Base-by-base conservation (phyloP, 176 grass and related monocot genomes). In the Puccinellia tenuiflora region DNA sequence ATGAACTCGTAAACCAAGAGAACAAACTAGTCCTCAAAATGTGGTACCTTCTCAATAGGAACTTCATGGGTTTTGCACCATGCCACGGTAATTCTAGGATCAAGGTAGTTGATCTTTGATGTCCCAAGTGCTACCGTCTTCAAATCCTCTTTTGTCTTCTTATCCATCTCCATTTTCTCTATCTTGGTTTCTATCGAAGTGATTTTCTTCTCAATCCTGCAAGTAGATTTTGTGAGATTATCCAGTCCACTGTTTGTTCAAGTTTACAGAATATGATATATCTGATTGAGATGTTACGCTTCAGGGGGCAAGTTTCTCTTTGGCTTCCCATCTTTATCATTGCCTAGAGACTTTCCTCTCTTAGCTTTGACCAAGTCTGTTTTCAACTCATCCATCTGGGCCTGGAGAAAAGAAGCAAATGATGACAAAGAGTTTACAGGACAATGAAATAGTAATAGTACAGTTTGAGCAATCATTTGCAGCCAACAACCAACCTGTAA, bases 61-160 rank as follows among this genome's bases (percentile, higher is more conserved):
- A 99, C 96, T 87, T 99, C 96, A 87, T 99, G 93, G 37, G 93
- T 89, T 85, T 99, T 99, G 85, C 96, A 99, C 96, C 96, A 99
- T 78, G 96, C 96, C 38, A 99, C 89, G 1, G 96, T 87, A 55
- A 99, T 99, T 85, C 96, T 94, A 67, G 96, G 93, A 87, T 99
- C 96, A 24, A 99, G 93, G 75, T 99, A 99, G 77, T 96, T 96
- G 71, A 99, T 99, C 84, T 96, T 99, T 80, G 93, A 99, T 9
- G 96, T 99, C 78, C 96, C 96, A 22, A 99, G 71, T 65, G 96
- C 96, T 51, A 99, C 88, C 5, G 89, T 94, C 86, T 99, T 96
- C 85, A 99, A 84, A 75, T 96, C 96, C 64, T 99, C 96, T 86
- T 96, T 99, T 67, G 81, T 89, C 59, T 88, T 86, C 75, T 92